These are phyloP conservation scores for Athelia sp. DNA, from an alignment of 1,284 basidiomycete species.

Conservation along the genomic window DNA sequence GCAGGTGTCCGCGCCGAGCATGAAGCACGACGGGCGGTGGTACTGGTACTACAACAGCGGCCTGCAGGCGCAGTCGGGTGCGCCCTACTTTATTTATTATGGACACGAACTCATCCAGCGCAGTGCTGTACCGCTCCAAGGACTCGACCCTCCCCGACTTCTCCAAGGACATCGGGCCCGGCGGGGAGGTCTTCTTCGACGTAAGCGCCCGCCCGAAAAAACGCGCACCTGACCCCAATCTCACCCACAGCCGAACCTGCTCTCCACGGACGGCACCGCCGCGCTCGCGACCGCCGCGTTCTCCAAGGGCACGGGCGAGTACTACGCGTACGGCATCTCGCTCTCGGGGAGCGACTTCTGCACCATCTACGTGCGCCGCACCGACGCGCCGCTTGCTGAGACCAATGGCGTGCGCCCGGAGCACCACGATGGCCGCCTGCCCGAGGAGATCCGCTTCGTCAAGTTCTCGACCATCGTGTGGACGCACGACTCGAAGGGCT, in stretches of 20 bases:
- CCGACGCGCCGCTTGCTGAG: constrained; percentile 48
- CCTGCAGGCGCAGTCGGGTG: constrained; percentile 60
- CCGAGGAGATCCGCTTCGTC: constrained; percentile 67
- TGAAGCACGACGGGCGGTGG: constrained; percentile 65
- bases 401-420: constrained; percentile 32
- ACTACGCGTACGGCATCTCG: constrained; percentile 75
- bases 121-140: constrained; percentile 66
- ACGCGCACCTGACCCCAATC: background rate
- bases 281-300: constrained; percentile 56
- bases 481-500: constrained; percentile 75
- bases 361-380: constrained; percentile 64
- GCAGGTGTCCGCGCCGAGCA: constrained; percentile 59
- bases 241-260: constrained; percentile 54
- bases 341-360: constrained; percentile 76
- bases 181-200: constrained; percentile 74
- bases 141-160: constrained; percentile 49
- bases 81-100: too few species aligned
- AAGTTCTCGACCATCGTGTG: constrained; percentile 73
- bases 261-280: constrained; percentile 72
- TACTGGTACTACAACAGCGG: constrained; percentile 78
- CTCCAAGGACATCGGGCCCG: constrained; percentile 34
- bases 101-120: too few species aligned
- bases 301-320: constrained; percentile 57
- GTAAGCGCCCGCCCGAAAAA: constrained; percentile 28
- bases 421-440: constrained; percentile 48